Percentiles rank a stretch among this genome's conserved stretches.
These are phyloP conservation scores for Penicillium sp. DNA, from an alignment of 2,329 filamentous ascomycete genomes.

Conservation along the genomic window DNA sequence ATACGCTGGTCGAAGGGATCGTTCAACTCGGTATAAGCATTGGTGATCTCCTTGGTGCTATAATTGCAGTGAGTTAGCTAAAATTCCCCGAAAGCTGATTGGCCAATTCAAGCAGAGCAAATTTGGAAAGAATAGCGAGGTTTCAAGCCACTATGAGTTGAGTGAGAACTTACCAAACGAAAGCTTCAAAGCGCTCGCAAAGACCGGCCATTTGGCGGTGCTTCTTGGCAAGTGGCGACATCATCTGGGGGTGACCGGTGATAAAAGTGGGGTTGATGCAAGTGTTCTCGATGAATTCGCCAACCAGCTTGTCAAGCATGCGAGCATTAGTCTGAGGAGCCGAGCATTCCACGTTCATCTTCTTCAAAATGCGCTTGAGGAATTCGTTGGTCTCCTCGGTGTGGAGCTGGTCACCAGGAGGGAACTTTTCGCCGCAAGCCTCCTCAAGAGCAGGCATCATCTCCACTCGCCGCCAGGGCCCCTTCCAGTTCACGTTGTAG, in stretches of 20 bases:
- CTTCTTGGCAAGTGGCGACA: conserved; percentile 96
- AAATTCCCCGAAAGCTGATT: not conserved
- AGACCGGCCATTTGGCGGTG: conserved; percentile 78
- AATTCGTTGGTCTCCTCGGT: conserved; percentile 86
- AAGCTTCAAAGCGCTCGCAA: conserved; percentile 96
- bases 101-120: not conserved
- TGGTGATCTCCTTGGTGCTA: conserved; percentile 73
- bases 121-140: not conserved
- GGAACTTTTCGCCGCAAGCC: conserved; percentile 89
- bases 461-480: conserved; percentile 87
- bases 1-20: conserved; percentile 92
- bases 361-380: conserved; percentile 77
- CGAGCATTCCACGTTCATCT: conserved; percentile 85
- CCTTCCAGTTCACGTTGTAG: conserved; percentile 93
- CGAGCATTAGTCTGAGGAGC: conserved; percentile 89
- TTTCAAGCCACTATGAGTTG: not conserved
- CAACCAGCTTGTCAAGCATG: conserved; percentile 93
- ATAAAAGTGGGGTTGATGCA: conserved; percentile 94
- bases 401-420: conserved; percentile 82
- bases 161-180: conserved; percentile 58
- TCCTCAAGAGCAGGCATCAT: conserved; percentile 95
- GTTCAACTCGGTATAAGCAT: conserved; percentile 97
- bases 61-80: not conserved
- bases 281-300: conserved; percentile 91
- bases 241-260: conserved; percentile 77